phyloP scores from a whole-genome alignment of 2,329 filamentous ascomycete species.

The Ilyonectria sp. region DNA sequence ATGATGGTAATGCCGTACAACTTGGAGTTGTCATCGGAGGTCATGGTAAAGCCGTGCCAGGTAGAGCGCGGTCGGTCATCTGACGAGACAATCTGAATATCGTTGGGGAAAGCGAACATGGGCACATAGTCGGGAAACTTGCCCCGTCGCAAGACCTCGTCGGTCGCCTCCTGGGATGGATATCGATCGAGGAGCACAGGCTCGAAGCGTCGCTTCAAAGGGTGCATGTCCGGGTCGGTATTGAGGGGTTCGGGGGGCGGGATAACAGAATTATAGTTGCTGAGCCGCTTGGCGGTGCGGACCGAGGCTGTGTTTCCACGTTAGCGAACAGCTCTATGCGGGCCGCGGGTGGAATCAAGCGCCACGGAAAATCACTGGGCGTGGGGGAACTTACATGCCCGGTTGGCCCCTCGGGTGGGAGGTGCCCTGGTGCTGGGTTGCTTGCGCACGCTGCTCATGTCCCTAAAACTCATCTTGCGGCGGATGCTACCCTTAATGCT shows the following conservation, averaged over 20 bases:
- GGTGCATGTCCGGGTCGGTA: conserved; percentile 93
- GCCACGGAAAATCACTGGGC: conserved; percentile 5
- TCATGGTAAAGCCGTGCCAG: conserved; percentile 99
- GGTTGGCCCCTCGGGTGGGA: conserved; percentile 38
- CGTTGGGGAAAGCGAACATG: conserved; percentile 99
- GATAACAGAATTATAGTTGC: conserved; percentile 98
- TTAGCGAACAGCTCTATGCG: conserved; percentile 46
- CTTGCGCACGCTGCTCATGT: conserved; percentile 95
- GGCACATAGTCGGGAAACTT: conserved; percentile 97
- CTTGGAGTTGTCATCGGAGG: conserved; percentile 90
- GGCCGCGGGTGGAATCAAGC: not conserved
- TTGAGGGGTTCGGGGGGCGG: conserved; percentile 93
- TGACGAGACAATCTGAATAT: conserved; percentile 95
- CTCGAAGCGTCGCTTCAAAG: conserved; percentile 92
- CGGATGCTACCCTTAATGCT: conserved; percentile 87
- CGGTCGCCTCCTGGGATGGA: conserved; percentile 84
- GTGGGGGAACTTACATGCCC: conserved; percentile 59
- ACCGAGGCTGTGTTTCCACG: conserved; percentile 64
- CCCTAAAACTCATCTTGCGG: conserved; percentile 91
- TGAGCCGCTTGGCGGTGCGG: conserved; percentile 89
- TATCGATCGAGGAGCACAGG: conserved; percentile 97
- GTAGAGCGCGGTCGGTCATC: conserved; percentile 95
- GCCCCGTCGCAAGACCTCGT: conserved; percentile 85
- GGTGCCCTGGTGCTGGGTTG: conserved; percentile 82
- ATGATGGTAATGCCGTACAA: conserved; percentile 93